Conservation (phyloP, 352 stramenopile species). For the Globisporangium echinulatum region DNA sequence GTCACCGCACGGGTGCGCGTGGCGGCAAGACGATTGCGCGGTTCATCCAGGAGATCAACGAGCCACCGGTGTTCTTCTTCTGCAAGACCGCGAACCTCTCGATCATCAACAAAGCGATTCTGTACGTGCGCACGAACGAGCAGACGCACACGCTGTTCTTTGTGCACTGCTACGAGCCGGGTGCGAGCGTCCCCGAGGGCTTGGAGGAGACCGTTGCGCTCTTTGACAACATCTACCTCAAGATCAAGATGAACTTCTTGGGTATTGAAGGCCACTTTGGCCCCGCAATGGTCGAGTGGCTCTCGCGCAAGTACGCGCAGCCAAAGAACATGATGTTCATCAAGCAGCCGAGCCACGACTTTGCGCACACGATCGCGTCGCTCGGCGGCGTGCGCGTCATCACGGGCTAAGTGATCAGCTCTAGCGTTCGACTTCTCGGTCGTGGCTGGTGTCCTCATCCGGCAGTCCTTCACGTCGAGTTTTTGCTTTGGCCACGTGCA, state of each 20-base stretch:
- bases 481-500: background rate
- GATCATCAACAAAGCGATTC: conserved; percentile 93
- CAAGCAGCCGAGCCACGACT: conserved; percentile 93
- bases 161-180: conserved; percentile 83
- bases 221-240: conserved; percentile 93
- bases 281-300: conserved; percentile 89
- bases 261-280: conserved; percentile 83
- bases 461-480: background rate
- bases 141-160: conserved; percentile 89
- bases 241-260: conserved; percentile 92
- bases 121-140: conserved; percentile 94
- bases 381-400: conserved; percentile 91
- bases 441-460: background rate
- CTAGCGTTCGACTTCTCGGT: background rate
- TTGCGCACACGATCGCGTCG: conserved; percentile 88
- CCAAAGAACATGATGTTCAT: conserved; percentile 96
- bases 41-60: conserved; percentile 80
- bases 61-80: conserved; percentile 92
- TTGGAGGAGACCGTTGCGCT: conserved; percentile 87
- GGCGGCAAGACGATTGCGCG: conserved; percentile 83
- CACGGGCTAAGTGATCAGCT: conserved; percentile 41
- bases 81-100: conserved; percentile 90
- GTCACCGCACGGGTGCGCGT: conserved; percentile 64
- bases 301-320: conserved; percentile 85
- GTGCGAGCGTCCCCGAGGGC: conserved; percentile 44